Conservation (phyloP, 768 basidiomycete species). For the Suillus americanus region DNA sequence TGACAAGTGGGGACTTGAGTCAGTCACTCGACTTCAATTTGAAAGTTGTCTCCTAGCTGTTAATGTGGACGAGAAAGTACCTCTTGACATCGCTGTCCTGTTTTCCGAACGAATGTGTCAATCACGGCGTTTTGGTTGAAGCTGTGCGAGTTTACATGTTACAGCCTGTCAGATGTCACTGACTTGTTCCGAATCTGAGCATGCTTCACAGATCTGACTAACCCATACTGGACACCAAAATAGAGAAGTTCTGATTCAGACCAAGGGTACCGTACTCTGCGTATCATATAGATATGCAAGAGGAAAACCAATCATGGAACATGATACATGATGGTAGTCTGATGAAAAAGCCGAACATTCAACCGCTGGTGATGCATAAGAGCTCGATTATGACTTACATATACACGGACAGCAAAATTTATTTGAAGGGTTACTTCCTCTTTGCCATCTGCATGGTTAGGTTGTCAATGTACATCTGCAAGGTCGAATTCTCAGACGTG, state of each 20-base stretch:
- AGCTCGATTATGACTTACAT: neutral
- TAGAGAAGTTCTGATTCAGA: neutral
- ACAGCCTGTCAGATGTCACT: neutral
- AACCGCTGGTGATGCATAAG: neutral
- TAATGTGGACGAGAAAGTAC: constrained; percentile 18
- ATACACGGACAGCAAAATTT: neutral
- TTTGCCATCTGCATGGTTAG: constrained; percentile 86
- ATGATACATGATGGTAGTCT: neutral
- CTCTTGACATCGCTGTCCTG: neutral
- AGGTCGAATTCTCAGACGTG: constrained; percentile 72
- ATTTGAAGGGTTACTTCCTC: constrained; percentile 46
- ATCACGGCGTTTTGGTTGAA: neutral
- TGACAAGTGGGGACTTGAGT: constrained; percentile 35
- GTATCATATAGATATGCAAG: neutral
- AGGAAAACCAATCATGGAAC: neutral
- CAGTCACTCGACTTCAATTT: constrained; percentile 8
- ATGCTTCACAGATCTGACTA: neutral
- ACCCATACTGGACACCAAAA: neutral
- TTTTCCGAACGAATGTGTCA: neutral
- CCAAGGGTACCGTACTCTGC: neutral
- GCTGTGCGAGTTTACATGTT: neutral
- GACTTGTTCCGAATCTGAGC: neutral
- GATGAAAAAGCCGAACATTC: neutral
- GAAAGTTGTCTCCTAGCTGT: constrained; percentile 32
- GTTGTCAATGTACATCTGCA: constrained; percentile 91